Base-by-base conservation (phyloP, 495 filamentous ascomycete species). In the Neurospora sp. region DNA sequence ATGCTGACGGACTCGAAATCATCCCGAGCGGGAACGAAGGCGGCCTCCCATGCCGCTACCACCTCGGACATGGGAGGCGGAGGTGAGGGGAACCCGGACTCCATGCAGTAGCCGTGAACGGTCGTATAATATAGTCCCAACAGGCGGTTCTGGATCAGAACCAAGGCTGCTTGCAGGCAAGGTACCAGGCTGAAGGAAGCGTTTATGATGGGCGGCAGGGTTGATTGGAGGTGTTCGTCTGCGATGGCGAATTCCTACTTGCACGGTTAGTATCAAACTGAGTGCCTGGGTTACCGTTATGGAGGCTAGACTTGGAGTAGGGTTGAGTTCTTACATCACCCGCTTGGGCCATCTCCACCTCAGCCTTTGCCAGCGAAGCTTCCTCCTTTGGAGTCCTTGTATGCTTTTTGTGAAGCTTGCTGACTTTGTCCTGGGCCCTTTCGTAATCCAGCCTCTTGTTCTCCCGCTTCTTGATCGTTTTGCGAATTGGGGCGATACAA, bases 391-490 rank as follows among this genome's bases (percentile, higher is more conserved):
- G 89, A 37, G 88, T 89, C 70, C 91, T 88, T 59, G 88, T 91
- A 18, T 85, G 77, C 79, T 97, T 97, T 77, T 90, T 91, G 74
- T 87, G 83, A 31, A 89, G 85, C 77, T 88, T 90, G 73, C 92
- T 92, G 27, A 91, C 89, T 71, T 90, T 89, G 71, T 91, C 87
- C 77, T 94, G 89, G 72, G 89, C 90, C 73, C 91, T 90, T 81
- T 98, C 95, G 77, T 90, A 97, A 79, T 98, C 95, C 65, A 96
- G 77, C 86, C 97, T 92, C 81, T 91, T 93, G 76, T 97, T 91
- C 76, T 96, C 93, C 48, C 95, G 86, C 78, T 93, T 95, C 83
- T 97, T 97, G 80, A 98, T 95, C 3, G 91, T 91, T 81, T 95
- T 97, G 78, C 94, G 91, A 79, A 97, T 85, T 0, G 93, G 91